Evolutionary conservation across 495 filamentous ascomycete genomes (phyloP).

Genomic region (Emericellopsis terricola): DNA sequence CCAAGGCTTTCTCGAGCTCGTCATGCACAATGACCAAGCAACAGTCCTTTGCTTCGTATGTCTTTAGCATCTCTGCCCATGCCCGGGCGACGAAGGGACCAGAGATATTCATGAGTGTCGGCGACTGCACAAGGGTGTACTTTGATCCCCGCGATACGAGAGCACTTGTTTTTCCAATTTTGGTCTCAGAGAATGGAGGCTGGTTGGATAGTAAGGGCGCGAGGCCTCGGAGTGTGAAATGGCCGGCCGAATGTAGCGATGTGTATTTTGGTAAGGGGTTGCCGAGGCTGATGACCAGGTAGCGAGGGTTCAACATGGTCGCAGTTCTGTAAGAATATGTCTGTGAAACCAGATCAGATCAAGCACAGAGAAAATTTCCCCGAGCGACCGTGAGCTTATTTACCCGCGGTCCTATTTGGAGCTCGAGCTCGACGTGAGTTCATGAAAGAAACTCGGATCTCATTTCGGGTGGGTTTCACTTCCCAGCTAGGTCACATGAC

Average conservation of each 20-base stretch:
- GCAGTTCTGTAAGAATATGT: no score
- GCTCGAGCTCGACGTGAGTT: not conserved
- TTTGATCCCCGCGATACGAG: slow-evolving; percentile 21
- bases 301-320: slow-evolving; percentile 13
- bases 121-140: slow-evolving; percentile 51
- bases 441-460: no score
- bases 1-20: slow-evolving; percentile 54
- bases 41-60: slow-evolving; percentile 12
- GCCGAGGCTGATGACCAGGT: slow-evolving; percentile 31
- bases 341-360: no score
- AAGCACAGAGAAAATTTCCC: not conserved
- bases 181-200: slow-evolving; percentile 24
- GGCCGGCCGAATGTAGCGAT: slow-evolving; percentile 71
- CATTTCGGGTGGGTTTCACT: no score
- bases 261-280: slow-evolving; percentile 35
- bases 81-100: slow-evolving; percentile 34
- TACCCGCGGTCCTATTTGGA: not conserved
- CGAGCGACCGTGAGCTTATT: not conserved
- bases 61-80: slow-evolving; percentile 19
- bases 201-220: slow-evolving; percentile 22
- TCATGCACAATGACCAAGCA: slow-evolving; percentile 64
- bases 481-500: slow-evolving; percentile 1
- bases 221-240: slow-evolving; percentile 44
- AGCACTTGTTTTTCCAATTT: slow-evolving; percentile 20
- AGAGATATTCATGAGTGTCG: slow-evolving; percentile 58